These are phyloP conservation scores for Isoetes engelmannii DNA, from an alignment of 83 land plant genomes.

Conservation along the genomic window DNA sequence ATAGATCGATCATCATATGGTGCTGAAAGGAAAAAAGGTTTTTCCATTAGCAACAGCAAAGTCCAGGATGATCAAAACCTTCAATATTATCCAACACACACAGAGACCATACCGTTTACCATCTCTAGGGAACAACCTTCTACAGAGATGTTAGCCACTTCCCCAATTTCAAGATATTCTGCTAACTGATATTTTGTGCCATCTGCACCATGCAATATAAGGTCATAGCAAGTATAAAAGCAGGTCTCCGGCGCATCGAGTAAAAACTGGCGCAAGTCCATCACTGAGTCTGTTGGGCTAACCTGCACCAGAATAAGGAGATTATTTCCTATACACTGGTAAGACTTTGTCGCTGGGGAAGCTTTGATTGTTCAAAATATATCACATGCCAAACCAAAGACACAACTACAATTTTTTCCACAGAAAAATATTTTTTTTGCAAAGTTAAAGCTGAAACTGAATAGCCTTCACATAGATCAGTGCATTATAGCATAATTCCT, in stretches of 20 bases:
- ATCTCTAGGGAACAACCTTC: slow-evolving; percentile 89
- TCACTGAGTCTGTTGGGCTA: slow-evolving; percentile 93
- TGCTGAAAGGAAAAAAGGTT: slow-evolving; percentile 40
- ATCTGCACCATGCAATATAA: slow-evolving; percentile 65
- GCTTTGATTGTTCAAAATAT: no score
- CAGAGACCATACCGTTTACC: slow-evolving; percentile 93
- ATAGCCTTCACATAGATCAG: no score
- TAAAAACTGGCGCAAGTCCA: slow-evolving; percentile 96
- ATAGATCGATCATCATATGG: slow-evolving; percentile 95
- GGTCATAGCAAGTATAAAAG: slow-evolving; percentile 91
- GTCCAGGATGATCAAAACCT: no score
- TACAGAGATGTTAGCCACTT: slow-evolving; percentile 85
- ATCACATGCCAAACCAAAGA: no score
- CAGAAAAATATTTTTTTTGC: no score
- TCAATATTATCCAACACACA: no score
- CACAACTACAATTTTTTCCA: neutral
- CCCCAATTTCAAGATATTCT: slow-evolving; percentile 90
- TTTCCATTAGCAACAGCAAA: no score
- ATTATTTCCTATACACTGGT: no score
- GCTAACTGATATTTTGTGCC: slow-evolving; percentile 75
- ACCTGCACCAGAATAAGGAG: no score
- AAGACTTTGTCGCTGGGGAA: no score
- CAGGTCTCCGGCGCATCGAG: slow-evolving; percentile 98
- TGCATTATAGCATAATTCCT: neutral
- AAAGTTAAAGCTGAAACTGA: no score